These are phyloP conservation scores for Jaltomata sinuosa DNA, from an alignment of 257 asterid genomes.

Conservation along the genomic window DNA sequence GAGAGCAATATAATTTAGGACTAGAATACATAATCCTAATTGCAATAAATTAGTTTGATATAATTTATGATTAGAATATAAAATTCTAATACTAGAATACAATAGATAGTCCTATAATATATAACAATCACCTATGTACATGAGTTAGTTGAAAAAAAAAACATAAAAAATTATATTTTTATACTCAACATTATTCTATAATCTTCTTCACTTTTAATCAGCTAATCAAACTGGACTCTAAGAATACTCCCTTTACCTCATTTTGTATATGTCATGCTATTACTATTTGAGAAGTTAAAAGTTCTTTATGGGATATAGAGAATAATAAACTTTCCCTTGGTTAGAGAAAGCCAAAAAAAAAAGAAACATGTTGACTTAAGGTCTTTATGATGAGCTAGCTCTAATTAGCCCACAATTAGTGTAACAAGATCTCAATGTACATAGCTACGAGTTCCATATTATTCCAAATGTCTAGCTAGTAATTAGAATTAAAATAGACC, in stretches of 20 bases:
- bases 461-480: background rate
- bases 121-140: too few species aligned
- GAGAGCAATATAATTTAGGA: too few species aligned
- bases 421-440: background rate
- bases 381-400: background rate
- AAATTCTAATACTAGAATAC: too few species aligned
- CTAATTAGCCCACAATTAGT: background rate
- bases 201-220: too few species aligned
- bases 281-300: background rate
- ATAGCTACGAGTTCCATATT: background rate
- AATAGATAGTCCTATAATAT: too few species aligned
- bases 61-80: too few species aligned
- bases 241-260: background rate
- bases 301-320: background rate
- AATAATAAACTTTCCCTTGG: background rate
- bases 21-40: too few species aligned
- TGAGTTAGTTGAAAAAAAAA: too few species aligned
- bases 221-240: background rate
- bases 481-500: background rate
- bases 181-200: too few species aligned
- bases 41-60: too few species aligned
- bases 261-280: background rate
- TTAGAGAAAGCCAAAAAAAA: background rate
- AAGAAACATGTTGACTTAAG: background rate
- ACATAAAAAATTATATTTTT: too few species aligned